These are phyloP conservation scores for Termitomyces sp. DNA, from an alignment of 768 basidiomycete species.

Conservation along the genomic window DNA sequence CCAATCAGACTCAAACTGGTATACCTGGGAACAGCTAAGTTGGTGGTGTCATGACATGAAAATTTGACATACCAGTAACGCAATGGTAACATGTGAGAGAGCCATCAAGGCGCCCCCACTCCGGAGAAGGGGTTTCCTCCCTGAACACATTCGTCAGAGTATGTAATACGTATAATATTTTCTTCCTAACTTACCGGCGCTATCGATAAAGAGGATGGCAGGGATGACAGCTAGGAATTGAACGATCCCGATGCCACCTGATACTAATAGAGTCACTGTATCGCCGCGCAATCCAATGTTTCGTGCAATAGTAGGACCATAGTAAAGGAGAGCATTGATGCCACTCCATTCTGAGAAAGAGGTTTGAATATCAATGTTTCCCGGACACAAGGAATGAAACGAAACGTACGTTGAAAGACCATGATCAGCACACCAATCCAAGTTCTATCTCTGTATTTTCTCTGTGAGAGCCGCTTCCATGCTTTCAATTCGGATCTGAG, in stretches of 20 bases:
- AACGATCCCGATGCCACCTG: conserved; percentile 76
- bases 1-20: conserved; percentile 55
- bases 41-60: background rate
- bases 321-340: conserved; percentile 82
- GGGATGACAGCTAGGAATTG: conserved; percentile 77
- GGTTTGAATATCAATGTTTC: background rate
- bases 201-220: conserved; percentile 68
- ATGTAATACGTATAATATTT: background rate
- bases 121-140: conserved; percentile 63
- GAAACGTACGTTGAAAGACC: conserved; percentile 73
- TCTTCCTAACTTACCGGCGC: conserved; percentile 38
- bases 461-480: conserved; percentile 57
- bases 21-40: conserved; percentile 32
- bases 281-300: conserved; percentile 62
- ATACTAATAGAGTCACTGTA: conserved; percentile 57
- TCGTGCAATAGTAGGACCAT: conserved; percentile 69
- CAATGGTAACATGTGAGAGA: conserved; percentile 59
- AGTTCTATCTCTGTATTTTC: conserved; percentile 56
- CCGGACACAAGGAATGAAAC: background rate
- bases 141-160: conserved; percentile 24
- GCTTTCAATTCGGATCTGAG: conserved; percentile 31
- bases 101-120: conserved; percentile 65
- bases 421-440: conserved; percentile 70
- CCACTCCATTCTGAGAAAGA: conserved; percentile 71
- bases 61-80: conserved; percentile 46